A percentile compares a stretch with the other conserved stretches of the same genome.
Conservation (phyloP, 2,329 filamentous ascomycete genomes). For the Hypomyces perniciosus region DNA sequence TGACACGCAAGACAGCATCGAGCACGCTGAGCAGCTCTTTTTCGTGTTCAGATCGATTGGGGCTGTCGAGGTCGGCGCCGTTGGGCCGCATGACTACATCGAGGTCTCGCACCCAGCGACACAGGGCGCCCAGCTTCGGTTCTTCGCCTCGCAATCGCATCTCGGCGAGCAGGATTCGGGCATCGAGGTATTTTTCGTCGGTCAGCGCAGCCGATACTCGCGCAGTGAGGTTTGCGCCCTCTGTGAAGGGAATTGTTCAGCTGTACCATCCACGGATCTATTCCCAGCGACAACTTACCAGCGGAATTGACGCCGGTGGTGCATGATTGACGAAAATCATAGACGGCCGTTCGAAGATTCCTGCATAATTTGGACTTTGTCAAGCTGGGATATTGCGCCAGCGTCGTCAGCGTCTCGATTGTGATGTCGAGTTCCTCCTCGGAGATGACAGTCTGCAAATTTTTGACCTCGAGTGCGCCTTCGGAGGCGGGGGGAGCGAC, state of each 20-base stretch:
- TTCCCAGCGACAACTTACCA: conserved; percentile 26
- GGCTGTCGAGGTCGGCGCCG: conserved; percentile 26
- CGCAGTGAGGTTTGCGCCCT: conserved; percentile 58
- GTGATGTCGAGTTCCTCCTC: conserved; percentile 62
- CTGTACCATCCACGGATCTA: not conserved
- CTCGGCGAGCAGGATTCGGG: conserved; percentile 59
- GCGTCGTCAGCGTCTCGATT: conserved; percentile 55
- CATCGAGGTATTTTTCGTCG: conserved; percentile 61
- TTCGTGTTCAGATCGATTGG: conserved; percentile 39
- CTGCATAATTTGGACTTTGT: conserved; percentile 66
- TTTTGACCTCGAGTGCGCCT: conserved; percentile 39
- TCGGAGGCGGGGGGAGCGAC: conserved; percentile 32
- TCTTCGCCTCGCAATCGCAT: conserved; percentile 62
- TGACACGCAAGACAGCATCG: conserved; percentile 58
- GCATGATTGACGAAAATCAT: conserved; percentile 63
- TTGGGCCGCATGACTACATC: conserved; percentile 57
- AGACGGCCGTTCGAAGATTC: conserved; percentile 59
- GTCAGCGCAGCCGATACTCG: conserved; percentile 59
- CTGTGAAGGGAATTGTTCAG: conserved; percentile 22
- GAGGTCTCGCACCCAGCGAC: conserved; percentile 66
- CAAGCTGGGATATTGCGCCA: conserved; percentile 52
- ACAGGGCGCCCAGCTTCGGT: conserved; percentile 62
- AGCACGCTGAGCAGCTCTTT: conserved; percentile 54
- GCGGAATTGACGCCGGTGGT: conserved; percentile 58
- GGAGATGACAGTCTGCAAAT: conserved; percentile 48